Evolutionary conservation across 805 yeast species (phyloP).

Genomic region (Candida caryicola): DNA sequence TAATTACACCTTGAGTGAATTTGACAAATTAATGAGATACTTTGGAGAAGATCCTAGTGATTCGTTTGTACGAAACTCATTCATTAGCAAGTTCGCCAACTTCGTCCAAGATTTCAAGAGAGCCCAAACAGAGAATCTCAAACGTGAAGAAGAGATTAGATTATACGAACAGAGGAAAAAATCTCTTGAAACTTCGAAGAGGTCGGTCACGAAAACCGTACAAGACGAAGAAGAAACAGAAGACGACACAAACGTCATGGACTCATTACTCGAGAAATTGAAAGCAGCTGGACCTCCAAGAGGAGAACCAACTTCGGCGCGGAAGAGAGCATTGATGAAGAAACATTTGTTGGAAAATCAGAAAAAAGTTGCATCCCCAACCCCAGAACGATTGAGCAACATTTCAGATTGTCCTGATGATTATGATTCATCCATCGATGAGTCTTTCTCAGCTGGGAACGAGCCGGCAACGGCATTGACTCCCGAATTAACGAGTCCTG

Average conservation of each 20-base stretch:
- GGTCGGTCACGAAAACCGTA: slow-evolving; percentile 19
- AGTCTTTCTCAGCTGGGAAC: slow-evolving; percentile 1
- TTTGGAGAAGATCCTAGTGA: slow-evolving; percentile 70
- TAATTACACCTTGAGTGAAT: slow-evolving; percentile 46
- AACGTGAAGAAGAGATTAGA: slow-evolving; percentile 65
- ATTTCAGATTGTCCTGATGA: slow-evolving; percentile 7
- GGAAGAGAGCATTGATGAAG: slow-evolving; percentile 75
- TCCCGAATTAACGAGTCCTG: slow-evolving; percentile 2
- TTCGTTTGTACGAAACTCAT: slow-evolving; percentile 52
- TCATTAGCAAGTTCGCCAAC: slow-evolving; percentile 58
- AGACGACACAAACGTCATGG: slow-evolving; percentile 65
- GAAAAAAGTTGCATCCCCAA: slow-evolving; percentile 12
- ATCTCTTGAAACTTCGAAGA: slow-evolving; percentile 49
- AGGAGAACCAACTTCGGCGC: slow-evolving; percentile 75
- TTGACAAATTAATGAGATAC: slow-evolving; percentile 60
- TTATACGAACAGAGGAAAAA: slow-evolving; percentile 75
- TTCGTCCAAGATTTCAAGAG: slow-evolving; percentile 61
- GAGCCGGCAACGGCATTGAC: neutral
- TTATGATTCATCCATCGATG: slow-evolving; percentile 14
- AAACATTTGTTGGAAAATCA: slow-evolving; percentile 50
- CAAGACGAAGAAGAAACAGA: slow-evolving; percentile 31
- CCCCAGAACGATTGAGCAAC: neutral
- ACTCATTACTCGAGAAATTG: slow-evolving; percentile 77
- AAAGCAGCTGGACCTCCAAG: slow-evolving; percentile 80
- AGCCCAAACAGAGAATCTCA: slow-evolving; percentile 63